Evolutionary conservation across 345 rosid genomes (phyloP).

Genomic region (Eucalyptus tenuipes): DNA sequence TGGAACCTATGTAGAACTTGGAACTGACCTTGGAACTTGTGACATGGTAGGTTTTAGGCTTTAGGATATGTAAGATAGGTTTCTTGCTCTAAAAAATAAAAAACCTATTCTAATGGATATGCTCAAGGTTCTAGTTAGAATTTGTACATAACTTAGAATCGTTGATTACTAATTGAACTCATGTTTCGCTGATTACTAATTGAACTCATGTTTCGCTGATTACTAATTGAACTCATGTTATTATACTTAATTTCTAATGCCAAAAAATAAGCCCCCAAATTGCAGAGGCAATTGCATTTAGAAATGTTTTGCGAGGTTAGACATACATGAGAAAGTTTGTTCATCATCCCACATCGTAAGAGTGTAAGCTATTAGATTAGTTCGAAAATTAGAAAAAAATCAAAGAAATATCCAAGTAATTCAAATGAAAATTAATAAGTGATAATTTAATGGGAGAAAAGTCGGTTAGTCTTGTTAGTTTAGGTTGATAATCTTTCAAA

Average conservation of each 20-base stretch:
- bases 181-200: rapidly evolving
- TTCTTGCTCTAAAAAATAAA: rapidly evolving
- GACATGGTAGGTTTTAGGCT: no score
- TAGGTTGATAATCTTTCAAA: not conserved
- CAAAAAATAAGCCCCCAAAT: not conserved
- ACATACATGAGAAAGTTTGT: not conserved
- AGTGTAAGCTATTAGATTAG: not conserved
- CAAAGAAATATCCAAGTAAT: not conserved
- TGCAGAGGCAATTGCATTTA: not conserved
- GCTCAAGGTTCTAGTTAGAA: no score
- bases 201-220: not conserved
- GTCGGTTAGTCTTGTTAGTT: not conserved
- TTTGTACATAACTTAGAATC: rapidly evolving
- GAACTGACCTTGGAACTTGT: rapidly evolving
- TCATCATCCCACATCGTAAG: not conserved
- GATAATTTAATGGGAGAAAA: not conserved
- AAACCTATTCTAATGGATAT: no score
- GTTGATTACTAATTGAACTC: no score
- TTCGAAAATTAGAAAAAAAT: not conserved
- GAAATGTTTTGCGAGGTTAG: not conserved
- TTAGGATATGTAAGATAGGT: no score
- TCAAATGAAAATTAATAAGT: not conserved
- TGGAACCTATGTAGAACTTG: no score
- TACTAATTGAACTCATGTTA: not conserved
- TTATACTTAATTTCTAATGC: not conserved